These are phyloP conservation scores for Nannochloropsis oceanica DNA, from an alignment of 108 stramenopile genomes.

Conservation along the genomic window DNA sequence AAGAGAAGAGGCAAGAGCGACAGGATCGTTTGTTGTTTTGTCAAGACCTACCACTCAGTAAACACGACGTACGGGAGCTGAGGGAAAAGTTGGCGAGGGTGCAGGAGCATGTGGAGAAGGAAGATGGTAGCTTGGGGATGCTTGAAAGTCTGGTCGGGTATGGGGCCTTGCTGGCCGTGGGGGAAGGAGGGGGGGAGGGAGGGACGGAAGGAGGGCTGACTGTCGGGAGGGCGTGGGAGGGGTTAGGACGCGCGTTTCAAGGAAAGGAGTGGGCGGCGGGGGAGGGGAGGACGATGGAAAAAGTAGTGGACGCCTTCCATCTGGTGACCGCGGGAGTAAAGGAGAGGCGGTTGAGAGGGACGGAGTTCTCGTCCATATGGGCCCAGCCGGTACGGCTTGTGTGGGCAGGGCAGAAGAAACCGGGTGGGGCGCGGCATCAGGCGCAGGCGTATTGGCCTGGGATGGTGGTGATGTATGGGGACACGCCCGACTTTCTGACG, in stretches of 20 bases:
- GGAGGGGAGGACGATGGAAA: not conserved
- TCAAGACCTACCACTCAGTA: not conserved
- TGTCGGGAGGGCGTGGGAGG: not conserved
- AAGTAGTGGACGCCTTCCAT: not conserved
- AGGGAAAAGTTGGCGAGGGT: not conserved
- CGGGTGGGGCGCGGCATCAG: not conserved
- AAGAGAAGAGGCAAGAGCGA: not conserved
- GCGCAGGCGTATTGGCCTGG: constrained; percentile 15
- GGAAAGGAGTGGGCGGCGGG: not conserved
- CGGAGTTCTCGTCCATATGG: constrained; percentile 16
- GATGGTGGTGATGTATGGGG: constrained; percentile 22
- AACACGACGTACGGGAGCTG: not conserved
- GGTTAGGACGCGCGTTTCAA: not conserved
- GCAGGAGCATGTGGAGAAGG: not conserved
- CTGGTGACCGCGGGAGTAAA: not conserved
- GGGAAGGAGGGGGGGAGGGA: not conserved
- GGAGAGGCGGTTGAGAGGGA: not conserved
- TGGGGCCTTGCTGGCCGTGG: not conserved
- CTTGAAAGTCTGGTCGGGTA: not conserved
- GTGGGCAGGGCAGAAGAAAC: constrained; percentile 26
- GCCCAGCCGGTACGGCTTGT: constrained; percentile 11
- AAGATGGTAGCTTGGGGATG: not conserved
- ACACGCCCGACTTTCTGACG: constrained; percentile 3
- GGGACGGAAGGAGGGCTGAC: not conserved
- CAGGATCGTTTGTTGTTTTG: not conserved